Percentiles rank a stretch among this genome's conserved stretches.
phyloP scores from a whole-genome alignment of 129 eudicot species.

The Saussurea involucrata region DNA sequence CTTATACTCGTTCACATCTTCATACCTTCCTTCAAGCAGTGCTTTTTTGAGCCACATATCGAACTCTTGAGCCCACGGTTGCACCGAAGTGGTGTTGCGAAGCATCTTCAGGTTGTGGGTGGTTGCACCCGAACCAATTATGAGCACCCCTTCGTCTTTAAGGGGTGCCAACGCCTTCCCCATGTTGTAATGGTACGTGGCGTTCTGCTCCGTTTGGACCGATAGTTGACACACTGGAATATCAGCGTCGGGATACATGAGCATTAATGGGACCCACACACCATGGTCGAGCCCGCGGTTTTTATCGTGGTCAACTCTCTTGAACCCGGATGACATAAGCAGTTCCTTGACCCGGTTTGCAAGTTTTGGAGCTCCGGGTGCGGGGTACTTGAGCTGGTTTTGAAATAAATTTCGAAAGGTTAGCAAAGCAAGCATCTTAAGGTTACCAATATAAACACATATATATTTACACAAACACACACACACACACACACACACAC shows the following conservation, averaged over 20 bases:
- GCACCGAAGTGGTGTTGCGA: conserved; percentile 23
- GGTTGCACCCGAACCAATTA: conserved; percentile 83
- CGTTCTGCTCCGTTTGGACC: conserved; percentile 56
- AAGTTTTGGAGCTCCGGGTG: conserved; percentile 84
- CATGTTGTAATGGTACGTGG: conserved; percentile 68
- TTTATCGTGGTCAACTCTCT: conserved; percentile 52
- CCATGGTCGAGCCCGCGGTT: conserved; percentile 93
- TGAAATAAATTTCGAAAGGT: neutral
- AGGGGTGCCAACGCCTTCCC: conserved; percentile 81
- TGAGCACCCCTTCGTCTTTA: conserved; percentile 77
- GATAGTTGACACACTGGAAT: conserved; percentile 92
- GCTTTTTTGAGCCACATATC: conserved; percentile 76
- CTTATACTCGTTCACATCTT: conserved; percentile 58
- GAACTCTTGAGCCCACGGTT: conserved; percentile 80
- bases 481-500: too few relatives aligned
- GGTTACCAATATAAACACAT: too few relatives aligned
- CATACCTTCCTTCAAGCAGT: conserved; percentile 64
- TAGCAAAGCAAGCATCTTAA: neutral
- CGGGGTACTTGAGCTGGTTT: conserved; percentile 75
- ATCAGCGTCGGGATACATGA: conserved; percentile 87
- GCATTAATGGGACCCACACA: conserved; percentile 96
- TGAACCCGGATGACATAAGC: conserved; percentile 57
- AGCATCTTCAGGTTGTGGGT: conserved; percentile 63
- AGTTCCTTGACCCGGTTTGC: conserved; percentile 70
- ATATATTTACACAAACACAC: too few relatives aligned